phyloP scores from a whole-genome alignment of 257 asterid species.

The Solanum dulcamara region DNA sequence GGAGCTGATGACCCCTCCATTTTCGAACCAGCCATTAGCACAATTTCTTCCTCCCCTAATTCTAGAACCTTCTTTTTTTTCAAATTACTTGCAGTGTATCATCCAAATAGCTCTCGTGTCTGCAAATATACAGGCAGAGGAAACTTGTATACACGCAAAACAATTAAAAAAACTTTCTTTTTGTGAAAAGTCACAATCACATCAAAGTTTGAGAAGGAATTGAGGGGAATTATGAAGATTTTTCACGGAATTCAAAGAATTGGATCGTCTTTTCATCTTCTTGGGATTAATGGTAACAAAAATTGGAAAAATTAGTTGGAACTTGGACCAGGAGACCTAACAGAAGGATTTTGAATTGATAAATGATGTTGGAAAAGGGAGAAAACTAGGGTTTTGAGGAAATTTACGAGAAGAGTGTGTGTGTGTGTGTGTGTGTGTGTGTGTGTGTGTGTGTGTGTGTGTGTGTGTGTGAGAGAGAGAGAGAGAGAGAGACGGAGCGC shows the following conservation, averaged over 20 bases:
- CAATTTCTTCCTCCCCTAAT: neutral
- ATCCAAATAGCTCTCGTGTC: neutral
- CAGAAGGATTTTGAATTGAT: neutral
- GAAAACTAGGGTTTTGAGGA: neutral
- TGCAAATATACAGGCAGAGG: conserved; percentile 10
- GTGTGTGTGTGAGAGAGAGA: neutral
- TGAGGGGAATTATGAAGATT: conserved; percentile 3
- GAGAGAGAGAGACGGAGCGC: neutral
- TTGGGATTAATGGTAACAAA: conserved; percentile 9
- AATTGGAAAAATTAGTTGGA: neutral
- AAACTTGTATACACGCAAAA: neutral
- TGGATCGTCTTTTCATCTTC: conserved; percentile 14
- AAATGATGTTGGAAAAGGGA: neutral
- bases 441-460: neutral
- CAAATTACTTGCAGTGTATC: neutral
- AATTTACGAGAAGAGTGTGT: neutral
- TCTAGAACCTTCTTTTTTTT: neutral
- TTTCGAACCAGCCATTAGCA: conserved; percentile 38
- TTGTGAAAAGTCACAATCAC: neutral
- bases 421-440: neutral
- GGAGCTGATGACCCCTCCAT: conserved; percentile 75
- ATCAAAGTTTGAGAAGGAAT: neutral
- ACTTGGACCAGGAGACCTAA: neutral
- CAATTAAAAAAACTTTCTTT: neutral
- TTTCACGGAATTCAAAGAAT: conserved; percentile 12